Percentiles rank a stretch among this genome's conserved stretches.
Conservation (phyloP, 805 yeast species). For the Blastobotrys chiropterorum region DNA sequence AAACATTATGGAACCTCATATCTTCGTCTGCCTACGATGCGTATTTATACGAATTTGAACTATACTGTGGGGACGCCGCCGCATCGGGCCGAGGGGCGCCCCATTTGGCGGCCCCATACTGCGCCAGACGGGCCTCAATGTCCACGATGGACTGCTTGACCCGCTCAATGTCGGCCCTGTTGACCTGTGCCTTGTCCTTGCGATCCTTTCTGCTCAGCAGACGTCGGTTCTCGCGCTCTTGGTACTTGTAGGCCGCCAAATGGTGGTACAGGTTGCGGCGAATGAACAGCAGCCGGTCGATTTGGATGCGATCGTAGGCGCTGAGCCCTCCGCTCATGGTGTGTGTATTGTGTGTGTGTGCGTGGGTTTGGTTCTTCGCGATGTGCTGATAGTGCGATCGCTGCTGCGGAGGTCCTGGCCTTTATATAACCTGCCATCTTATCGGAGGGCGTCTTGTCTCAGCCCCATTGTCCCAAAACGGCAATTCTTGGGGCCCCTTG, state of each 20-base stretch:
- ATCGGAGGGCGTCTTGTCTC: not conserved
- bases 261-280: not conserved
- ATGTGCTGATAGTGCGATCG: no score
- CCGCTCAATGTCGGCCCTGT: not conserved
- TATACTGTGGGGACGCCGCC: no score
- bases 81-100: not conserved
- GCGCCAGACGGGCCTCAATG: not conserved
- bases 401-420: no score
- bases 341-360: not conserved
- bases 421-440: no score
- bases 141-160: not conserved
- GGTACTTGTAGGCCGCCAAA: not conserved
- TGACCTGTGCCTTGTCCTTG: not conserved
- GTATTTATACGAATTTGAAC: no score
- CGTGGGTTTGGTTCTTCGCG: no score
- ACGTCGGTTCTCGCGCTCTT: not conserved
- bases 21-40: no score
- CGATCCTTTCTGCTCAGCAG: not conserved
- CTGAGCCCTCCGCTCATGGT: not conserved
- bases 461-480: not conserved
- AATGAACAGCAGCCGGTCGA: slow-evolving; percentile 1
- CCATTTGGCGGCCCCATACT: not conserved
- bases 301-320: slow-evolving; percentile 1
- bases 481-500: no score
- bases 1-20: not conserved